Conservation (phyloP, 192 early-diverging fungal species). For the Coemansia guatemalensis region DNA sequence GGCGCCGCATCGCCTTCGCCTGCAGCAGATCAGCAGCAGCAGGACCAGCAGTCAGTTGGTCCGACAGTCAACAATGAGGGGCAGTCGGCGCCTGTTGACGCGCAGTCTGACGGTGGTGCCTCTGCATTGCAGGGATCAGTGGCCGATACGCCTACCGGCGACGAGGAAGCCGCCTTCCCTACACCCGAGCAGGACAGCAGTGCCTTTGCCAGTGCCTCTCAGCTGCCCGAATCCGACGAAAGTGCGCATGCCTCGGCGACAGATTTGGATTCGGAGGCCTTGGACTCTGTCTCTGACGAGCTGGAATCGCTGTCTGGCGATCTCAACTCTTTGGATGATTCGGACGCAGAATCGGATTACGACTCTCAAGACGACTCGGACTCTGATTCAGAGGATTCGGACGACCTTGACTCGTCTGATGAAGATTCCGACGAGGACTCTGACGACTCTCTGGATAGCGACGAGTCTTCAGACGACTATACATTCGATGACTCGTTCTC, state of each 20-base stretch:
- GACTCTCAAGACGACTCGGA: background rate
- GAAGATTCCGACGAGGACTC: background rate
- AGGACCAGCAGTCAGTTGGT: too few species aligned
- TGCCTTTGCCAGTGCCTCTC: background rate
- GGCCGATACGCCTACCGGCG: too few species aligned
- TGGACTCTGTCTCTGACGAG: conserved; percentile 14
- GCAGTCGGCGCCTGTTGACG: too few species aligned
- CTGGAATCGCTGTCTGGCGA: background rate
- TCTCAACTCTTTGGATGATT: background rate
- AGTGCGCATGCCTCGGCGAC: background rate
- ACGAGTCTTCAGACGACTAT: conserved; percentile 13
- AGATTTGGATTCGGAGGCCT: background rate
- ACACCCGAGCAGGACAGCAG: too few species aligned
- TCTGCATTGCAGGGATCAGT: too few species aligned
- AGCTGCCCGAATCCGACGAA: background rate
- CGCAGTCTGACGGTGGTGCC: too few species aligned
- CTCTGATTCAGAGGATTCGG: too few species aligned
- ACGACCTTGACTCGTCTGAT: too few species aligned
- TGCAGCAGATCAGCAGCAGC: background rate
- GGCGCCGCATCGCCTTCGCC: too few species aligned
- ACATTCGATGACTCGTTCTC: conserved; percentile 8
- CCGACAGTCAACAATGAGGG: too few species aligned
- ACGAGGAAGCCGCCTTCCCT: too few species aligned
- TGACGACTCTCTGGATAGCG: conserved; percentile 8
- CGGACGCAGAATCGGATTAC: conserved; percentile 2